phyloP scores from a whole-genome alignment of 2,329 filamentous ascomycete species.

The Colletotrichum lupini region DNA sequence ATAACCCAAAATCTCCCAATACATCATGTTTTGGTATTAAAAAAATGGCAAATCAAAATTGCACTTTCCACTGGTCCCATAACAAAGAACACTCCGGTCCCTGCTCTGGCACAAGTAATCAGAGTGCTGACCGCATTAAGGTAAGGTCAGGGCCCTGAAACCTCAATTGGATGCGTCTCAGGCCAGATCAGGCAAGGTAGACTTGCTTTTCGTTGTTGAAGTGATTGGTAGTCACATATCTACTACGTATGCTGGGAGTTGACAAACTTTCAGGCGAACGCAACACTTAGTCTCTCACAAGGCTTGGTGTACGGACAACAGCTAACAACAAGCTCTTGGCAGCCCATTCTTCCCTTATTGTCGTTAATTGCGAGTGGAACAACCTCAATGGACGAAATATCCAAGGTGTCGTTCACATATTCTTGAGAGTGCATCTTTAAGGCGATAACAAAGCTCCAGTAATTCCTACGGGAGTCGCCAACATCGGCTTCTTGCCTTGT shows the following conservation, averaged over 20 bases:
- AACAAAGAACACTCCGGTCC: background rate
- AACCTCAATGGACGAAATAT: background rate
- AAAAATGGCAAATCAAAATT: background rate
- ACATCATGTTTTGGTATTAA: background rate
- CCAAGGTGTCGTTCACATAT: background rate
- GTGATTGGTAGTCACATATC: background rate
- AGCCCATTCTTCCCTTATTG: background rate
- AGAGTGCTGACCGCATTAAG: background rate
- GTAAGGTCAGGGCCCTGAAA: background rate
- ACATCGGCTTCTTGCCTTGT: conserved; percentile 1
- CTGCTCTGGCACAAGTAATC: background rate
- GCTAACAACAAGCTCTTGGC: background rate
- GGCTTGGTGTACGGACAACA: background rate
- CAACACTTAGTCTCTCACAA: too few relatives aligned
- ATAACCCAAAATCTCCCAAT: background rate
- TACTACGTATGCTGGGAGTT: background rate
- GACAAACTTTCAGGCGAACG: background rate
- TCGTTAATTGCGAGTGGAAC: background rate
- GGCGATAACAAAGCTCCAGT: background rate
- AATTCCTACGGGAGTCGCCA: background rate
- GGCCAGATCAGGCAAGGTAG: background rate
- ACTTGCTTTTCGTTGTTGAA: background rate
- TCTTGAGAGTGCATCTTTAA: background rate
- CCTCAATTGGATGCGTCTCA: background rate
- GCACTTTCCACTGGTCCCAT: background rate